These are phyloP conservation scores for Cercophora newfieldiana DNA, from an alignment of 495 filamentous ascomycete genomes.

Conservation along the genomic window DNA sequence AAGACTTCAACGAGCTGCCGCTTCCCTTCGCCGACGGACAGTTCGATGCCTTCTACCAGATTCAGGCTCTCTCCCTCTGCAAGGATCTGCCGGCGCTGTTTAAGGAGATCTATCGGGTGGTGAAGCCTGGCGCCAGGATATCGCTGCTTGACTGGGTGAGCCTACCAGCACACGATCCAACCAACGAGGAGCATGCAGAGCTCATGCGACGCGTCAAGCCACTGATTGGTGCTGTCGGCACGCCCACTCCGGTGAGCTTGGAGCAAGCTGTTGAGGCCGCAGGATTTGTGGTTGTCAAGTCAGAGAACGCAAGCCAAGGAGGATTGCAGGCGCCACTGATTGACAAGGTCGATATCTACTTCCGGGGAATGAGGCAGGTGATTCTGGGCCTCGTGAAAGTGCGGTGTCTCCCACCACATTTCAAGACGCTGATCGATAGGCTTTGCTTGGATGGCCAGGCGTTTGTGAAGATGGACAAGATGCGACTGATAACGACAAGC, in stretches of 20 bases:
- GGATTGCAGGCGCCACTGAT: conserved; percentile 61
- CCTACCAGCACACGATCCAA: conserved; percentile 54
- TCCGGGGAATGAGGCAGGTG: conserved; percentile 55
- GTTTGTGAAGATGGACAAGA: conserved; percentile 63
- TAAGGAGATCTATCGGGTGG: conserved; percentile 55
- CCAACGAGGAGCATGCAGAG: conserved; percentile 54
- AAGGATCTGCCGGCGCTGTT: conserved; percentile 55
- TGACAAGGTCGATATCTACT: conserved; percentile 61
- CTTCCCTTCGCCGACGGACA: conserved; percentile 56
- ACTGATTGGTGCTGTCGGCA: conserved; percentile 63
- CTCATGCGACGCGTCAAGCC: conserved; percentile 64
- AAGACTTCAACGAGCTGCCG: conserved; percentile 60
- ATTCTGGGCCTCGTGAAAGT: conserved; percentile 56
- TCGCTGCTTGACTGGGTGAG: conserved; percentile 62
- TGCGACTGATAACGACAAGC: conserved; percentile 60
- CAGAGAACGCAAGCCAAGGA: conserved; percentile 59
- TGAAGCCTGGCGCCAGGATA: conserved; percentile 60
- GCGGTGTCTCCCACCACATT: conserved; percentile 55
- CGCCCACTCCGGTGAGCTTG: conserved; percentile 56
- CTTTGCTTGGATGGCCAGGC: conserved; percentile 60
- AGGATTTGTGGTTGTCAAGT: conserved; percentile 55
- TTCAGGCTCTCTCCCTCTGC: conserved; percentile 62
- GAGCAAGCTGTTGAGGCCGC: conserved; percentile 53
- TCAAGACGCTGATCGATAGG: conserved; percentile 64
- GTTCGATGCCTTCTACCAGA: conserved; percentile 66